A percentile compares a stretch with the other conserved stretches of the same genome.
These are phyloP conservation scores for Raffaelea ambrosiae DNA, from an alignment of 2,329 filamentous ascomycete species.

Conservation along the genomic window DNA sequence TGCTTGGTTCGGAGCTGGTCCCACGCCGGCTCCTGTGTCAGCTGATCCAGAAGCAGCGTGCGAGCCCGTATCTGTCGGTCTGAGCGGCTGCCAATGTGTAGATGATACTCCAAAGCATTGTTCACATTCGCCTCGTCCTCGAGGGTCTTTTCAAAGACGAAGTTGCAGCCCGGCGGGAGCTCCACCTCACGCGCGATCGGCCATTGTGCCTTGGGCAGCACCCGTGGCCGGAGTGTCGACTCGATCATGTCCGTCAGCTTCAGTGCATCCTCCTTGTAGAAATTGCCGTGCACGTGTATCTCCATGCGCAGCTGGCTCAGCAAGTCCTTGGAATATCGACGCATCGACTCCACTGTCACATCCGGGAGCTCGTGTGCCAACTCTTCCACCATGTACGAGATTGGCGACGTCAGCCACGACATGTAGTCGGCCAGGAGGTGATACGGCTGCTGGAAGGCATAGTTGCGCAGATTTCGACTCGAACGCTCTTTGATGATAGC, in stretches of 20 bases:
- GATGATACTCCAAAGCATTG: constrained; percentile 72
- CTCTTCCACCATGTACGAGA: constrained; percentile 71
- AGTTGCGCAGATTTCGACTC: constrained; percentile 70
- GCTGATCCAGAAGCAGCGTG: constrained; percentile 74
- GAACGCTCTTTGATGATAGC: constrained; percentile 84
- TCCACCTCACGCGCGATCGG: constrained; percentile 68
- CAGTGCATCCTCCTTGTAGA: constrained; percentile 89
- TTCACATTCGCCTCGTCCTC: constrained; percentile 86
- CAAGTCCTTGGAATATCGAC: constrained; percentile 69
- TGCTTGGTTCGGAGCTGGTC: constrained; percentile 94
- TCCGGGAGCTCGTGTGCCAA: constrained; percentile 66
- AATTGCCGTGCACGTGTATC: constrained; percentile 79
- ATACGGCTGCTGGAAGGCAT: constrained; percentile 81
- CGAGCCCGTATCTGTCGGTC: constrained; percentile 67
- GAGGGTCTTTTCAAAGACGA: constrained; percentile 69
- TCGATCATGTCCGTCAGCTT: constrained; percentile 78
- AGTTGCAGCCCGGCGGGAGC: constrained; percentile 73
- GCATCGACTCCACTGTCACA: constrained; percentile 66
- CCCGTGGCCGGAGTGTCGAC: constrained; percentile 63
- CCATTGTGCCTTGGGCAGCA: constrained; percentile 71
- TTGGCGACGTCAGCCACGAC: constrained; percentile 69
- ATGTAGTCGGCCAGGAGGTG: constrained; percentile 79
- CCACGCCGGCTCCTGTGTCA: constrained; percentile 88
- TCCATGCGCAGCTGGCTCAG: constrained; percentile 82
- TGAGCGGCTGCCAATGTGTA: constrained; percentile 60